Base-by-base conservation (phyloP, 2,329 filamentous ascomycete genomes). In the Stromatinia cepivora region DNA sequence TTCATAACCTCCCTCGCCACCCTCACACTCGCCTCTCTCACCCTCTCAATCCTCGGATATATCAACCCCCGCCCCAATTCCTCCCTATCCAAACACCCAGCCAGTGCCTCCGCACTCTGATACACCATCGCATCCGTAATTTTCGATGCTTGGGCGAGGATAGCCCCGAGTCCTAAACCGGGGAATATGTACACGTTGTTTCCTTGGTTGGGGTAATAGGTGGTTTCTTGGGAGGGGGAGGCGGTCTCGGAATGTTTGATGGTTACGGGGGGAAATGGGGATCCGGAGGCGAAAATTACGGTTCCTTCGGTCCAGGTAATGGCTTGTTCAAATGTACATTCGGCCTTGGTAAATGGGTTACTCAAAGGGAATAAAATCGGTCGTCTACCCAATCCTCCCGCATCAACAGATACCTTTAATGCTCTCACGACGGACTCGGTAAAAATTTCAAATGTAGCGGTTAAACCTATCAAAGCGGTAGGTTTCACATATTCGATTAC, bases 81-180 rank as follows among this genome's bases (percentile, higher is more conserved):
- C 72, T 95, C 90, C 52, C 88, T 84, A 72, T 90, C 93, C 71
- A 99, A 86, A 46, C 91, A 89, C 70, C 88, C 88, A 22, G 92
- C 87, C 28, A 98, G 87, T 6, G 93, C 90, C 53, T 90, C 90
- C 39, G 93, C 95, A 45, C 94, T 94, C 63, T 92, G 93, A 83
- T 98, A 98, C 78, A 99, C 93, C 95, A 99, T 99, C 80, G 90
- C 88, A 79, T 97, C 92, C 7, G 94, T 98, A 74, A 98, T 86
- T 75, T 89, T 89, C 73, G 92, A 89, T 17, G 93, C 87, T 84
- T 97, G 96, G 82, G 90, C 90, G 62, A 98, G 87, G 78, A 98
- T 97, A 73, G 94, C 92, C 71, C 94, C 95, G 42, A 98, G 88
- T 69, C 95, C 95, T 70, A 98, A 91, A 77, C 94, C 95, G 0